phyloP scores from a whole-genome alignment of 371 early-diverging fungal species.

The Mortierella sp. region DNA sequence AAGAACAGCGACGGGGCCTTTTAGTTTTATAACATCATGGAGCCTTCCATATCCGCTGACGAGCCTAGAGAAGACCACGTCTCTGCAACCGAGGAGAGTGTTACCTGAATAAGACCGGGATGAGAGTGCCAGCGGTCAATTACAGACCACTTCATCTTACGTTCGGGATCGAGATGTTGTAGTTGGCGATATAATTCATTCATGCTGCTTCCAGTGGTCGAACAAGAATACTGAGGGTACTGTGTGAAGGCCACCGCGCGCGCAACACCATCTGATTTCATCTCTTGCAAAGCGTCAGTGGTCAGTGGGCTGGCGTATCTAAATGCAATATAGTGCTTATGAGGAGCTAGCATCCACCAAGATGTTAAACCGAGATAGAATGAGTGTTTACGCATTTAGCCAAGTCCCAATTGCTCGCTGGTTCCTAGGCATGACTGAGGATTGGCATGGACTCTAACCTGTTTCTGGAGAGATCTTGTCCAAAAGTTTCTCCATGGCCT shows the following conservation, averaged over 20 bases:
- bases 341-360: constrained; percentile 74
- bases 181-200: constrained; percentile 86
- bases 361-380: background rate
- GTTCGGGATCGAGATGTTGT: constrained; percentile 67
- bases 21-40: no score
- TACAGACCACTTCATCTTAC: constrained; percentile 85
- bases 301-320: constrained; percentile 91
- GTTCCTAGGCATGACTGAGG: no score
- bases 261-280: constrained; percentile 84
- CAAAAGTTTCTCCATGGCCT: constrained; percentile 78
- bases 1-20: no score
- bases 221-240: constrained; percentile 97
- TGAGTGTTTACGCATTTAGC: background rate
- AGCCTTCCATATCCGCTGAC: no score
- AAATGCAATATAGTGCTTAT: constrained; percentile 93
- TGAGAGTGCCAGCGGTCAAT: constrained; percentile 96
- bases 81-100: no score
- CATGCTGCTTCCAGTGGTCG: constrained; percentile 93
- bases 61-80: no score
- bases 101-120: constrained; percentile 84
- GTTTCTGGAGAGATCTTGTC: constrained; percentile 83
- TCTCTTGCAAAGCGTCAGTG: constrained; percentile 74
- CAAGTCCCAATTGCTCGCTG: no score
- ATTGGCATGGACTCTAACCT: constrained; percentile 59
- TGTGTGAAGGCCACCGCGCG: constrained; percentile 92